Evolutionary conservation across 805 yeast species (phyloP).

Genomic region (Metschnikowia borealis): DNA sequence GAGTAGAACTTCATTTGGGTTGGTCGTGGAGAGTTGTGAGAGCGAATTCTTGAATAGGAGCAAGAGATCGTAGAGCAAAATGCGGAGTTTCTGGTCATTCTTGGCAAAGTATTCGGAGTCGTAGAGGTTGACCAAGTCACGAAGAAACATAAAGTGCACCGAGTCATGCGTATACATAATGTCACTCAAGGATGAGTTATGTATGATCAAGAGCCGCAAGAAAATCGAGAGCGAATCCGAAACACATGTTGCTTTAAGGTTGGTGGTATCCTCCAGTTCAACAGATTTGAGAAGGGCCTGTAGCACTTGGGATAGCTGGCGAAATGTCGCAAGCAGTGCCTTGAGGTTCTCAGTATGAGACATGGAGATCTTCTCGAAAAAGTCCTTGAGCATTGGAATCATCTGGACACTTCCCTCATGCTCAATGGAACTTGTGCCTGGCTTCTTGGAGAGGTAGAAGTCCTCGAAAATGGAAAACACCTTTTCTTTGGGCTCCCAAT

Average conservation of each 20-base stretch:
- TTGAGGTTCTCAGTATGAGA: slow-evolving; percentile 23
- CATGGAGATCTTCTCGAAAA: slow-evolving; percentile 45
- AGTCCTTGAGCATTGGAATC: slow-evolving; percentile 39
- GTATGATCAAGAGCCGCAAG: slow-evolving; percentile 55
- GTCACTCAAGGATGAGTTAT: slow-evolving; percentile 45
- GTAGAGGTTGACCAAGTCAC: slow-evolving; percentile 44
- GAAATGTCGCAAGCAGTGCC: slow-evolving; percentile 21
- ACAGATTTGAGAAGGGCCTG: slow-evolving; percentile 19
- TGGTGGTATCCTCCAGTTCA: slow-evolving; percentile 5
- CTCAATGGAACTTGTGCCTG: not conserved
- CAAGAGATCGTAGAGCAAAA: slow-evolving; percentile 56
- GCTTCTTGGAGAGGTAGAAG: slow-evolving; percentile 19
- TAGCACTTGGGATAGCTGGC: slow-evolving; percentile 21
- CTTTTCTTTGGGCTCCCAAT: slow-evolving; percentile 25
- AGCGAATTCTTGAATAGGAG: slow-evolving; percentile 46
- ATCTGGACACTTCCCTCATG: slow-evolving; percentile 17
- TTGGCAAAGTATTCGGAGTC: slow-evolving; percentile 36
- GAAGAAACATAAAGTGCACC: slow-evolving; percentile 44
- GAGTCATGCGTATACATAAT: slow-evolving; percentile 40
- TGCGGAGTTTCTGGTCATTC: slow-evolving; percentile 46
- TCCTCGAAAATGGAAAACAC: slow-evolving; percentile 28
- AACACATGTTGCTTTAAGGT: slow-evolving; percentile 9
- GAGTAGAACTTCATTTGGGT: slow-evolving; percentile 10
- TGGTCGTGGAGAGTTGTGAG: slow-evolving; percentile 14
- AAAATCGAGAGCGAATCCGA: slow-evolving; percentile 42